Evolutionary conservation across 306 rosid genomes (phyloP).

Genomic region (Clitoria ternatea): DNA sequence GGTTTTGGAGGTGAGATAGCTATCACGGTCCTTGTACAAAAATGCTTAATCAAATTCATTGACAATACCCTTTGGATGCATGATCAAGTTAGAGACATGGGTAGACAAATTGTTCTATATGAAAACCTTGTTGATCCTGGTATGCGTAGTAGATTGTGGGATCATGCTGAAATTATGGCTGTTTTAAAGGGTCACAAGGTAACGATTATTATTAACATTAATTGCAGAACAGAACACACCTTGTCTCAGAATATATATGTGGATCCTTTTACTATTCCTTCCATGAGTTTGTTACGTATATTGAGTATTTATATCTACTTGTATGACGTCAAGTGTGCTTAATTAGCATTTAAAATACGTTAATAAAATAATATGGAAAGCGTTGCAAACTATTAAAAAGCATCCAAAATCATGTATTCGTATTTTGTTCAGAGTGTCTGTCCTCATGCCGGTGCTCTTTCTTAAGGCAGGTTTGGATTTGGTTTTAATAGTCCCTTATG

Average conservation of each 20-base stretch:
- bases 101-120: constrained; percentile 49
- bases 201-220: not conserved
- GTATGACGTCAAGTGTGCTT: not conserved
- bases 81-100: constrained; percentile 72
- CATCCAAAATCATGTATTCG: not conserved
- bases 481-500: too few relatives aligned
- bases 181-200: constrained; percentile 45
- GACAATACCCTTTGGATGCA: constrained; percentile 52
- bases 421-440: constrained; percentile 5
- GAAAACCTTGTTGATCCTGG: constrained; percentile 34
- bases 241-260: too few relatives aligned
- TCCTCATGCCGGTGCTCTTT: not conserved
- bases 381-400: not conserved
- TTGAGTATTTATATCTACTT: not conserved
- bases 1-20: constrained; percentile 49
- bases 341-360: not conserved
- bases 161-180: constrained; percentile 41
- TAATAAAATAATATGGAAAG: not conserved
- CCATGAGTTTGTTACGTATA: not conserved
- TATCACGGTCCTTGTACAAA: constrained; percentile 31
- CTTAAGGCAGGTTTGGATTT: too few relatives aligned
- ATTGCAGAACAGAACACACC: too few relatives aligned
- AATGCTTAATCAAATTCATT: constrained; percentile 49
- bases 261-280: too few relatives aligned
- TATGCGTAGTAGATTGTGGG: constrained; percentile 61